Conservation (phyloP, 352 stramenopile species). For the Phytopythium sindhum region DNA sequence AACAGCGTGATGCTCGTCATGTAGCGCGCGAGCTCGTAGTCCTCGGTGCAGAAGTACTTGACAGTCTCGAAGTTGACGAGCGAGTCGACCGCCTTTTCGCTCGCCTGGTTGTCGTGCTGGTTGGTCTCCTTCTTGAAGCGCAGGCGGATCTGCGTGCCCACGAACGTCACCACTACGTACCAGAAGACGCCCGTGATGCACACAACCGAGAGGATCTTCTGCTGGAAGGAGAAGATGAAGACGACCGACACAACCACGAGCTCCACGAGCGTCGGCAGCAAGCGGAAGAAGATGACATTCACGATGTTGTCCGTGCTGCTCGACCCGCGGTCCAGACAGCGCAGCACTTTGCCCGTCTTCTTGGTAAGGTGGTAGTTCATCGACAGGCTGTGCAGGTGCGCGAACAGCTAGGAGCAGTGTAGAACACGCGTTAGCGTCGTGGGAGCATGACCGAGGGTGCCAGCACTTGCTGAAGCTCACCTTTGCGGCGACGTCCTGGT, state of each 20-base stretch:
- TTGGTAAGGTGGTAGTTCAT: conserved; percentile 97
- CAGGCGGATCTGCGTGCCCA: conserved; percentile 61
- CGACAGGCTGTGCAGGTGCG: conserved; percentile 92
- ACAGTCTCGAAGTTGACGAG: conserved; percentile 98
- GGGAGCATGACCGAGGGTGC: background rate
- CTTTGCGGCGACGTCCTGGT: conserved; percentile 92
- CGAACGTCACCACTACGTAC: conserved; percentile 92
- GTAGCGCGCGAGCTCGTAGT: conserved; percentile 86
- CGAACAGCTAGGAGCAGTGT: conserved; percentile 67
- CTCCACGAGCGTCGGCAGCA: conserved; percentile 93
- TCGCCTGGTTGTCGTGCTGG: conserved; percentile 95
- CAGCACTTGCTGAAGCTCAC: conserved; percentile 18
- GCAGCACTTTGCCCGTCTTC: conserved; percentile 95
- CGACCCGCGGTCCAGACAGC: conserved; percentile 86
- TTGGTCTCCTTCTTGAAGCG: conserved; percentile 93
- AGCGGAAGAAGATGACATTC: conserved; percentile 96
- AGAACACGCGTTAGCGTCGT: background rate
- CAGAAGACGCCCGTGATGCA: conserved; percentile 90
- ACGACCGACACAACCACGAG: conserved; percentile 92
- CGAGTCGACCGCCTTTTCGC: conserved; percentile 95
- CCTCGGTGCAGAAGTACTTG: conserved; percentile 95
- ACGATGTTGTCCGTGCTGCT: conserved; percentile 91
- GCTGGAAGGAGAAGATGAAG: conserved; percentile 90
- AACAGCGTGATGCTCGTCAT: conserved; percentile 83
- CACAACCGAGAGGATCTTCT: conserved; percentile 83